Conservation (phyloP, 495 filamentous ascomycete genomes). For the Xylaria cubensis region DNA sequence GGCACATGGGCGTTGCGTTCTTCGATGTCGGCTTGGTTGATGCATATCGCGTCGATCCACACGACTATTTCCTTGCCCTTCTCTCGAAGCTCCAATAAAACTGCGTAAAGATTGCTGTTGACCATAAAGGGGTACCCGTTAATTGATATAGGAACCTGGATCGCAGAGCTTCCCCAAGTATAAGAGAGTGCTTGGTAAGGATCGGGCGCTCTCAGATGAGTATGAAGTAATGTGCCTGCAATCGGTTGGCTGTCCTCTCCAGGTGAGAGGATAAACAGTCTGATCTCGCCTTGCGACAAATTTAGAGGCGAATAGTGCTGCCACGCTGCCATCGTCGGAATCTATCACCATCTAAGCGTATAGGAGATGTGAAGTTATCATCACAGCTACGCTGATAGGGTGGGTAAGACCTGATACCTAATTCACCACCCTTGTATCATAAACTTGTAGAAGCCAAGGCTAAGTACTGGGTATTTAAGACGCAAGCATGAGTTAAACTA, state of each 20-base stretch:
- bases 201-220: not conserved
- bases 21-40: conserved; percentile 4
- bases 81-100: not conserved
- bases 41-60: conserved; percentile 8
- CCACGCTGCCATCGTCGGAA: not conserved
- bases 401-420: not conserved
- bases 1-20: conserved; percentile 5
- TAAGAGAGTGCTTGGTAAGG: not conserved
- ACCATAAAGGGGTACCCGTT: not conserved
- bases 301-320: not conserved
- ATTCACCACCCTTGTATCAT: not conserved
- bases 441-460: not conserved
- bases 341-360: not conserved
- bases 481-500: not conserved
- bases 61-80: not conserved
- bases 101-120: not conserved
- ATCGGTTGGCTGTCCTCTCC: not conserved
- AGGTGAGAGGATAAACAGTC: not conserved
- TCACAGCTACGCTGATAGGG: not conserved
- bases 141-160: not conserved
- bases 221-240: not conserved
- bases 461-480: not conserved
- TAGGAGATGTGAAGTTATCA: not conserved
- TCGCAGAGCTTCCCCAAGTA: conserved; percentile 4
- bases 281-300: not conserved